A percentile compares a stretch with the other conserved stretches of the same genome.
Conservation (phyloP, 2,329 filamentous ascomycete genomes). For the Colletotrichum zoysiae region DNA sequence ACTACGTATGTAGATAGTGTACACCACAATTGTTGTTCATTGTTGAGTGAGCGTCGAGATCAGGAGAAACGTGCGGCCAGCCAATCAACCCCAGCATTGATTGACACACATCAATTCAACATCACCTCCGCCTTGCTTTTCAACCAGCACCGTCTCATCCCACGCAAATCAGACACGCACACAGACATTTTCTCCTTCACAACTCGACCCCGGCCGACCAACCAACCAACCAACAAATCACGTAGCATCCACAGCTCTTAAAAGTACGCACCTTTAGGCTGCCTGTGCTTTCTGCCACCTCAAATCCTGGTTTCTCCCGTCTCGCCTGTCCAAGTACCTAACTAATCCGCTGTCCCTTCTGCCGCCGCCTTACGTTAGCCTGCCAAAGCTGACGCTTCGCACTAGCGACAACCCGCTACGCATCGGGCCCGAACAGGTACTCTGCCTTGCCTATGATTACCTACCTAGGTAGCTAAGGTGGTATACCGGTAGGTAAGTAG, state of each 20-base stretch:
- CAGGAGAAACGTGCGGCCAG: background rate
- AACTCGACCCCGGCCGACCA: background rate
- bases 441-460: background rate
- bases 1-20: background rate
- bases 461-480: background rate
- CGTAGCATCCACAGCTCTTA: constrained; percentile 5
- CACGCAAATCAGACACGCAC: constrained; percentile 22
- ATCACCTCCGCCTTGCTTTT: background rate
- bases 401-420: constrained; percentile 7
- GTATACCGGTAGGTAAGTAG: no score
- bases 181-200: constrained; percentile 11
- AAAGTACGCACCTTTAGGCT: background rate
- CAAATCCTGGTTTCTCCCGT: background rate
- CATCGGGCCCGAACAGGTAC: constrained; percentile 10
- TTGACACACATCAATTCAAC: background rate
- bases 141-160: constrained; percentile 17
- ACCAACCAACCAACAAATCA: background rate
- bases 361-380: constrained; percentile 31
- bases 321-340: background rate
- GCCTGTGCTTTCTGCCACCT: constrained; percentile 24
- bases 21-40: constrained; percentile 1
- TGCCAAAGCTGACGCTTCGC: constrained; percentile 5
- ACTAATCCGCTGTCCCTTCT: background rate
- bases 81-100: constrained; percentile 17
- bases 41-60: background rate